Conservation (phyloP, 2,329 filamentous ascomycete species). For the Ascochyta lentis region DNA sequence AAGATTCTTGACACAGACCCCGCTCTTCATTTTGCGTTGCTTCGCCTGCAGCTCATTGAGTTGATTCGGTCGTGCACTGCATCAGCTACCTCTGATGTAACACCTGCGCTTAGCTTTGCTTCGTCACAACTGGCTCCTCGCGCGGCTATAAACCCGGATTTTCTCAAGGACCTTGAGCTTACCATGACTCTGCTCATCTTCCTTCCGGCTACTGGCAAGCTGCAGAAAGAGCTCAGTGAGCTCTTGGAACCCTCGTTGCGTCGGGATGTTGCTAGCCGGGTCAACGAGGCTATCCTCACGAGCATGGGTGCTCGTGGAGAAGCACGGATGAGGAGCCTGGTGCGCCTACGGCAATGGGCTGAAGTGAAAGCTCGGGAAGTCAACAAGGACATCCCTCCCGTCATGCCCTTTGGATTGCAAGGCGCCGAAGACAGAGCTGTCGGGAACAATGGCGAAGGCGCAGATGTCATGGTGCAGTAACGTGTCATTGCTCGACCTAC, state of each 20-base stretch:
- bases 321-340: constrained; percentile 80
- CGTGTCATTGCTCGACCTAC: not conserved
- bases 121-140: constrained; percentile 85
- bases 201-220: constrained; percentile 68
- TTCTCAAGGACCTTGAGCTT: constrained; percentile 84
- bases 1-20: constrained; percentile 88
- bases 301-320: constrained; percentile 76
- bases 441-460: constrained; percentile 46
- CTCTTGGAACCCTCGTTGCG: constrained; percentile 82
- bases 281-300: constrained; percentile 86
- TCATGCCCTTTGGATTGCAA: constrained; percentile 53
- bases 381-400: constrained; percentile 51
- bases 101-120: constrained; percentile 83
- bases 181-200: constrained; percentile 95
- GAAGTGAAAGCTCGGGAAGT: constrained; percentile 66
- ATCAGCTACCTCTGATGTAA: constrained; percentile 73
- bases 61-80: constrained; percentile 80
- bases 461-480: constrained; percentile 45
- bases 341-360: constrained; percentile 84
- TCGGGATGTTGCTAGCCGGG: constrained; percentile 80
- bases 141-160: constrained; percentile 80
- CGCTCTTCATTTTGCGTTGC: constrained; percentile 83
- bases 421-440: constrained; percentile 37
- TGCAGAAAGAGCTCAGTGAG: constrained; percentile 76
- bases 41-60: constrained; percentile 92